A percentile compares a stretch with the other conserved stretches of the same genome.
Evolutionary conservation across 2,329 filamentous ascomycete species (phyloP).

Genomic region (Scedosporium minutisporum): DNA sequence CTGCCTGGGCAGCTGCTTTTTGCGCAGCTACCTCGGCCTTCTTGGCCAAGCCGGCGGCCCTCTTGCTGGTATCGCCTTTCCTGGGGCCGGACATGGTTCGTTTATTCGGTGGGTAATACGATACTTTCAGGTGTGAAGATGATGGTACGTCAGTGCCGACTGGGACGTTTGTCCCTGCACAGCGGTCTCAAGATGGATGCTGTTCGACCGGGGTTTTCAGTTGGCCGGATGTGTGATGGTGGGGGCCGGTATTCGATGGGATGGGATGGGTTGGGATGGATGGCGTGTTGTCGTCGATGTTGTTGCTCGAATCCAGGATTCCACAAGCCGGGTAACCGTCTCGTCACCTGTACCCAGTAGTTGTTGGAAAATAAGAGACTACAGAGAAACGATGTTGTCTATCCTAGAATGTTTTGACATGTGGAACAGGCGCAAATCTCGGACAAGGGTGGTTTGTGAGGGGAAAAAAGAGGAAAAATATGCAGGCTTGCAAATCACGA

Average conservation of each 20-base stretch:
- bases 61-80: slow-evolving; percentile 73
- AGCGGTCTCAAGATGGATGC: background rate
- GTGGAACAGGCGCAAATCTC: too few species aligned
- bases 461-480: background rate
- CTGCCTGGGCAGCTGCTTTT: slow-evolving; percentile 64
- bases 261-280: background rate
- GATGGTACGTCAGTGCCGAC: background rate
- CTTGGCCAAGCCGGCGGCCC: slow-evolving; percentile 78
- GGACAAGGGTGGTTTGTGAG: background rate
- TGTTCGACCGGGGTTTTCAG: background rate
- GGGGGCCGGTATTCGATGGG: background rate
- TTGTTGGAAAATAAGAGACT: too few species aligned
- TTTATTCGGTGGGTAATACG: background rate
- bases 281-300: background rate
- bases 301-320: background rate
- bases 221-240: too few species aligned
- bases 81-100: slow-evolving; percentile 63
- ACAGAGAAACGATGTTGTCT: too few species aligned
- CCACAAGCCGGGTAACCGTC: background rate
- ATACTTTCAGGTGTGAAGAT: background rate
- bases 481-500: background rate
- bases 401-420: too few species aligned
- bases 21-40: slow-evolving; percentile 81
- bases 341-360: background rate
- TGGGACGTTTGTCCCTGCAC: background rate